Base-by-base conservation (phyloP, 2,329 filamentous ascomycete genomes). In the Venturia asperata region DNA sequence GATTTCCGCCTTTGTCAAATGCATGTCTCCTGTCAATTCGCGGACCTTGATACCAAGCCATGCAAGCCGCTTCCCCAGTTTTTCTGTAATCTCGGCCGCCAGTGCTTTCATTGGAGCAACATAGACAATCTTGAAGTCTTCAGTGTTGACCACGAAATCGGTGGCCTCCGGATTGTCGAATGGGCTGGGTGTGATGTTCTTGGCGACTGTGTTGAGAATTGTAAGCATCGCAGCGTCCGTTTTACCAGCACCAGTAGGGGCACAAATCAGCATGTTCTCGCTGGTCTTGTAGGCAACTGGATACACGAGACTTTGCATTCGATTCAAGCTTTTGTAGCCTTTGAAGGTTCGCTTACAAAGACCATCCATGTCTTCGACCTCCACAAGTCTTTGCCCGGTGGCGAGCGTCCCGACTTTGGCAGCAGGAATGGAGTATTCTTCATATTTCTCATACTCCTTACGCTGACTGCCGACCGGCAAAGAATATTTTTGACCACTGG, bases 21-120 rank as follows among this genome's bases (percentile, higher is more conserved):
- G 94, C 94, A 99, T 99, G 74, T 99, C 94, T 72, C 94, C 94
- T 61, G 94, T 99, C 74, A 96, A 87, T 77, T 99, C 94, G 67
- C 94, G 89, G 69, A 91, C 93, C 74, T 91, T 87, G 71, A 99
- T 86, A 9, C 92, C 93, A 6, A 99, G 84, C 95, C 95, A 99
- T 1, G 91, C 89, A 4, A 99, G 84, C 34, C 93, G 87, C 75
- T 91, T 96, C 60, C 92, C 90, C 3, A 99, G 81, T 78, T 99
- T 99, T 43, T 92, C 91, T 0, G 94, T 97, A 49, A 99, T 89
- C 77, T 99, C 94, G 9, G 95, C 94, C 5, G 95, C 95, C 21
- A 99, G 81, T 0, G 94, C 95, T 76, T 99, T 99, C 95, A 99
- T 99, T 0, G 94, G 95, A 0, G 95, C 94, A 49, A 99, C 94